These are phyloP conservation scores for Citeromyces matritensis DNA, from an alignment of 805 yeast genomes.

Conservation along the genomic window DNA sequence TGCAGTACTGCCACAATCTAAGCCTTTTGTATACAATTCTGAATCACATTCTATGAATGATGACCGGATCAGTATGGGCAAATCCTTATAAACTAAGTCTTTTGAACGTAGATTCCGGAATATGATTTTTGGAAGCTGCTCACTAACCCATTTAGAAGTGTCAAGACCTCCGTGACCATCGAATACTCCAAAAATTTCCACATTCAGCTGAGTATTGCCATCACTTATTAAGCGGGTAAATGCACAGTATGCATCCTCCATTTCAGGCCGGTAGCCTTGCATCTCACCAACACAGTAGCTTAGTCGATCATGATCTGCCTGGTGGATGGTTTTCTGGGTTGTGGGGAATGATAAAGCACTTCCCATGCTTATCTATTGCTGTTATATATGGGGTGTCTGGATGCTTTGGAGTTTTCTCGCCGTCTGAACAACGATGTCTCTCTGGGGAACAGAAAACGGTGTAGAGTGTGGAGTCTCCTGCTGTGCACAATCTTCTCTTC, in stretches of 20 bases:
- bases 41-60: constrained; percentile 29
- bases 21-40: constrained; percentile 21
- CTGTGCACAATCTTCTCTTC: too few species aligned
- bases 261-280: constrained; percentile 64
- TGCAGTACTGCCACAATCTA: constrained; percentile 37
- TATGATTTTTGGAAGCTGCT: constrained; percentile 20
- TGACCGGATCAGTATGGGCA: constrained; percentile 16
- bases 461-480: too few species aligned
- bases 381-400: too few species aligned
- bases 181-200: constrained; percentile 47
- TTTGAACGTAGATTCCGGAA: constrained; percentile 12
- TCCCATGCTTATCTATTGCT: too few species aligned
- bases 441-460: too few species aligned
- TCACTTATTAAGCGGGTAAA: constrained; percentile 24
- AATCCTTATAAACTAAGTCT: constrained; percentile 1
- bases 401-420: too few species aligned
- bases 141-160: constrained; percentile 38
- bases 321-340: constrained; percentile 40
- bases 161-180: constrained; percentile 76
- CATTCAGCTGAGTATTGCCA: not conserved
- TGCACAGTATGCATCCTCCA: constrained; percentile 59
- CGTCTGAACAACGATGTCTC: too few species aligned
- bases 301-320: constrained; percentile 18
- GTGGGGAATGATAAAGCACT: constrained; percentile 47
- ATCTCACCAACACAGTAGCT: constrained; percentile 56